Evolutionary conservation across 805 yeast species (phyloP).

Genomic region (Zygosaccharomyces lentus): DNA sequence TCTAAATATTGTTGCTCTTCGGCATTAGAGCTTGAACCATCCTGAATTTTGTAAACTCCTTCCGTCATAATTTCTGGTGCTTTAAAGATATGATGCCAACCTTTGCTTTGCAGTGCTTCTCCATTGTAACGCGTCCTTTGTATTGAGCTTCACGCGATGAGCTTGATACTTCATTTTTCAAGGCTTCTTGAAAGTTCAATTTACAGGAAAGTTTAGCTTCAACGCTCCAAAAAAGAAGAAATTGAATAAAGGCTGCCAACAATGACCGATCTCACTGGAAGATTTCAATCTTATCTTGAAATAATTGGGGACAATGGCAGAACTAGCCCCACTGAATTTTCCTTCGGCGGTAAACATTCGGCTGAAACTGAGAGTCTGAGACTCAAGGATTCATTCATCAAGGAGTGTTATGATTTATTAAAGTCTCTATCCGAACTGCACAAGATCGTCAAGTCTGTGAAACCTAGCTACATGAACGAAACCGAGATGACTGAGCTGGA

Average conservation of each 20-base stretch:
- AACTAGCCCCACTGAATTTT: background rate
- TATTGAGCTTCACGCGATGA: background rate
- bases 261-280: slow-evolving; percentile 31
- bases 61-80: slow-evolving; percentile 9
- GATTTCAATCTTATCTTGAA: slow-evolving; percentile 27
- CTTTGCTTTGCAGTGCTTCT: background rate
- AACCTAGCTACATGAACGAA: slow-evolving; percentile 28
- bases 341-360: background rate
- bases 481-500: slow-evolving; percentile 41
- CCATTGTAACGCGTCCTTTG: background rate
- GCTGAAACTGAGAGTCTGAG: background rate
- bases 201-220: background rate
- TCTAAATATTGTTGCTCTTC: slow-evolving; percentile 88
- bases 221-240: background rate
- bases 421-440: slow-evolving; percentile 30
- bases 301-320: slow-evolving; percentile 23
- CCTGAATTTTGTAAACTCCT: slow-evolving; percentile 7
- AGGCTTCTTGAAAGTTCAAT: background rate
- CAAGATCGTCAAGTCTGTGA: slow-evolving; percentile 25
- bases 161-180: background rate
- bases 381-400: slow-evolving; percentile 29
- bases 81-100: background rate
- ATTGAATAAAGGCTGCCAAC: background rate
- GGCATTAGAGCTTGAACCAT: slow-evolving; percentile 27
- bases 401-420: slow-evolving; percentile 30